phyloP scores from a whole-genome alignment of 345 rosid species.

The Citrus sinensis region DNA sequence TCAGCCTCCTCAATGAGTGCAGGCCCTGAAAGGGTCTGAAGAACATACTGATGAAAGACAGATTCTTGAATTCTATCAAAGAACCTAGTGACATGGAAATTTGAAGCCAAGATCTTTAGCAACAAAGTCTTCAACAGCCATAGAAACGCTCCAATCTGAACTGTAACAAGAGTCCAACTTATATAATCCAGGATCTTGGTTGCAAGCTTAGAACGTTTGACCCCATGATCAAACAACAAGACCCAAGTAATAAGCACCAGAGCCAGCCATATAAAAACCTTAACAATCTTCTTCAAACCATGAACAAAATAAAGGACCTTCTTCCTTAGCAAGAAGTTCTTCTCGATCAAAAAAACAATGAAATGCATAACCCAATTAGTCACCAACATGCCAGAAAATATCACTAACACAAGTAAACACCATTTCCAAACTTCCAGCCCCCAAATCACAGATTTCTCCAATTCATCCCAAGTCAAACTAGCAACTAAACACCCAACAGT shows the following conservation, averaged over 20 bases:
- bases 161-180: conserved; percentile 58
- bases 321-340: conserved; percentile 61
- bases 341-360: conserved; percentile 72
- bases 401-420: conserved; percentile 75
- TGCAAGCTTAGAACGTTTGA: conserved; percentile 37
- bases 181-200: conserved; percentile 39
- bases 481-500: conserved; percentile 47
- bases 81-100: conserved; percentile 72
- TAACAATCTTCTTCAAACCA: conserved; percentile 85
- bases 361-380: conserved; percentile 79
- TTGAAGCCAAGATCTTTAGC: conserved; percentile 78
- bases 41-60: conserved; percentile 72
- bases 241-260: conserved; percentile 67
- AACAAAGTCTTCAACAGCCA: conserved; percentile 68
- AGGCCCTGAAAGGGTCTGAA: conserved; percentile 73
- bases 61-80: conserved; percentile 94
- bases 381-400: conserved; percentile 63
- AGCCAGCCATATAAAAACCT: conserved; percentile 73
- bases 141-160: conserved; percentile 59
- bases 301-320: conserved; percentile 89
- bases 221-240: conserved; percentile 46
- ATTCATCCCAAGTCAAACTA: conserved; percentile 43
- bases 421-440: conserved; percentile 77
- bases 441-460: conserved; percentile 39
- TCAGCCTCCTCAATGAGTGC: conserved; percentile 72